Conservation (phyloP, 2,329 filamentous ascomycete genomes). For the Aspergillus ibericus region DNA sequence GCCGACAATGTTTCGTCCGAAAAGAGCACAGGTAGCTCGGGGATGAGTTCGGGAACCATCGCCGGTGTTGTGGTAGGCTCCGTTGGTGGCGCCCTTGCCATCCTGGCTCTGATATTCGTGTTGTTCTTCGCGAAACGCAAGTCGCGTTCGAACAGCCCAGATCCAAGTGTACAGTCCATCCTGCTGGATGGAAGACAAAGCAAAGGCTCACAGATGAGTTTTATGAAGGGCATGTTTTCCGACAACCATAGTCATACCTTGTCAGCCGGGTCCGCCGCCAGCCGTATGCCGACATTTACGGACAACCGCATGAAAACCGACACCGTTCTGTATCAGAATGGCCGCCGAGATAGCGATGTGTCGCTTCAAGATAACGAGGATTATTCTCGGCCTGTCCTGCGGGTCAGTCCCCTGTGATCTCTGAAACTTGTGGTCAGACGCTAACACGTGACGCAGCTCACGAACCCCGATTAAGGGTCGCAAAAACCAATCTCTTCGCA, state of each 20-base stretch:
- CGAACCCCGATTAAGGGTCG: slow-evolving; percentile 36
- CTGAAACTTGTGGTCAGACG: background rate
- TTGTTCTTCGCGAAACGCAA: slow-evolving; percentile 42
- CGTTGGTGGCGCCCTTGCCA: slow-evolving; percentile 37
- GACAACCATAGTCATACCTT: slow-evolving; percentile 28
- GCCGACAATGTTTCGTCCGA: slow-evolving; percentile 10
- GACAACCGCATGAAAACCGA: slow-evolving; percentile 49
- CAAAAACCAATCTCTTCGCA: slow-evolving; percentile 13
- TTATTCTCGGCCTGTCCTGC: slow-evolving; percentile 48
- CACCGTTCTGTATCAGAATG: slow-evolving; percentile 42
- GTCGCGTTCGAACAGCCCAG: slow-evolving; percentile 28
- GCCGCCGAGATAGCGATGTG: slow-evolving; percentile 44
- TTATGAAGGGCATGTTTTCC: slow-evolving; percentile 33
- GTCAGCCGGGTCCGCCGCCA: slow-evolving; percentile 23
- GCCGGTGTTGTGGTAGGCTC: slow-evolving; percentile 47
- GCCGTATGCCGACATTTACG: slow-evolving; percentile 37
- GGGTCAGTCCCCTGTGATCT: slow-evolving; percentile 31
- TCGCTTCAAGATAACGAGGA: slow-evolving; percentile 51
- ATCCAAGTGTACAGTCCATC: slow-evolving; percentile 32
- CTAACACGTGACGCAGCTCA: slow-evolving; percentile 30
- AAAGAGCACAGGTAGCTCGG: slow-evolving; percentile 18
- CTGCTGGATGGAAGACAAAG: slow-evolving; percentile 33
- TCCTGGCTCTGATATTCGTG: slow-evolving; percentile 41
- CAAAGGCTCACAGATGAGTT: slow-evolving; percentile 38
- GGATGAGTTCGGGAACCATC: slow-evolving; percentile 43